A percentile compares a stretch with the other conserved stretches of the same genome.
These are phyloP conservation scores for Botryotinia globosa DNA, from an alignment of 2,329 filamentous ascomycete genomes.

Conservation along the genomic window DNA sequence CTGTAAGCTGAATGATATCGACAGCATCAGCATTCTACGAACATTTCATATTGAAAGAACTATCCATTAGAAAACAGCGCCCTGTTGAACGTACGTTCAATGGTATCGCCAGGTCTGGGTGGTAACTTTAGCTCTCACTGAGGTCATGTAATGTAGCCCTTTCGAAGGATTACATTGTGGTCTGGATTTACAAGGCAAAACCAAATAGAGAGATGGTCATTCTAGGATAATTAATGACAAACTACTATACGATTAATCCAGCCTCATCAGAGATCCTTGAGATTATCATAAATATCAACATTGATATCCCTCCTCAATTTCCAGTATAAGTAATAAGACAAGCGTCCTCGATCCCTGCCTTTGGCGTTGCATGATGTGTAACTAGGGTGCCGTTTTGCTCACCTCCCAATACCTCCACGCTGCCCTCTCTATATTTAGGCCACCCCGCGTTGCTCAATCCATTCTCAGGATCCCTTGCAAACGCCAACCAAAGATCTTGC, in stretches of 20 bases:
- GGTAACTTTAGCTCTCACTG: neutral
- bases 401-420: neutral
- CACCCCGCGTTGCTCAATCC: neutral
- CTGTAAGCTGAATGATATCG: neutral
- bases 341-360: neutral
- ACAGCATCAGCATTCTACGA: neutral
- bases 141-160: neutral
- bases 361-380: neutral
- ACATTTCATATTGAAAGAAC: neutral
- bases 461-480: neutral
- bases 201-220: neutral
- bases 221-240: neutral
- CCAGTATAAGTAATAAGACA: neutral
- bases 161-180: neutral
- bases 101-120: neutral
- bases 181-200: neutral
- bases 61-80: neutral
- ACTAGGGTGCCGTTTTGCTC: neutral
- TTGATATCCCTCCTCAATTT: neutral
- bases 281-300: neutral
- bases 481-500: neutral
- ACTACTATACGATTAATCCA: neutral
- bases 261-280: neutral
- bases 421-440: neutral
- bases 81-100: neutral